Percentiles rank a stretch among this genome's conserved stretches.
Evolutionary conservation across 1,284 basidiomycete genomes (phyloP).

Genomic region (Apiotrichum mycotoxinovorans): DNA sequence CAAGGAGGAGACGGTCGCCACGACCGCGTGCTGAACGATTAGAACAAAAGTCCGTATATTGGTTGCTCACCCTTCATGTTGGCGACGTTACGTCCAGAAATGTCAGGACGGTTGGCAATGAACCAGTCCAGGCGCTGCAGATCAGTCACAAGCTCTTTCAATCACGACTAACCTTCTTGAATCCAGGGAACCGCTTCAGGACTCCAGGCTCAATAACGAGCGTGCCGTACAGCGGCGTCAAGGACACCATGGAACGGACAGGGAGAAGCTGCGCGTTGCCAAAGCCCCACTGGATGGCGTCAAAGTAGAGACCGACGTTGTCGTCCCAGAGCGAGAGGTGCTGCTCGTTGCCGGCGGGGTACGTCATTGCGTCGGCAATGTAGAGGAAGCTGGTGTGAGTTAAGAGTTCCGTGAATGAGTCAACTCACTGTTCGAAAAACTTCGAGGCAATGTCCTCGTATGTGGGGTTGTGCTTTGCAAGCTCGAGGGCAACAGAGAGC

Average conservation of each 20-base stretch:
- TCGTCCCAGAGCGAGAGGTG: constrained; percentile 90
- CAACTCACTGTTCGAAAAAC: constrained; percentile 59
- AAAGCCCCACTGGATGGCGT: constrained; percentile 86
- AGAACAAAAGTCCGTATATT: no score
- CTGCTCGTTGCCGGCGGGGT: constrained; percentile 65
- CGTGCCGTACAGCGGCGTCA: constrained; percentile 93
- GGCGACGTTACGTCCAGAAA: constrained; percentile 89
- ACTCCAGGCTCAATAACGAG: constrained; percentile 85
- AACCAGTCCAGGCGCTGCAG: constrained; percentile 87
- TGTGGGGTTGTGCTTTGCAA: constrained; percentile 94
- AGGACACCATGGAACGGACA: constrained; percentile 85
- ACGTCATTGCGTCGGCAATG: constrained; percentile 98
- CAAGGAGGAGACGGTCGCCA: constrained; percentile 82
- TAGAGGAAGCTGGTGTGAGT: constrained; percentile 63
- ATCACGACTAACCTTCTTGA: constrained; percentile 72
- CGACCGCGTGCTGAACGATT: constrained; percentile 68
- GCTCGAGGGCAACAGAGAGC: constrained; percentile 93
- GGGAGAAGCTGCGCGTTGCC: constrained; percentile 82
- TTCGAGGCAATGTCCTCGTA: constrained; percentile 99
- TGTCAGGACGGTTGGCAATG: constrained; percentile 82
- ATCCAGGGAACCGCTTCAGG: constrained; percentile 88
- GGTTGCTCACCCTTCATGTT: constrained; percentile 68
- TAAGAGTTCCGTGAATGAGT: no score
- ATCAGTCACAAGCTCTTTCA: not conserved
- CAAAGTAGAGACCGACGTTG: constrained; percentile 95